phyloP scores from a whole-genome alignment of 176 grass and related monocot species.

The Avena insularis region DNA sequence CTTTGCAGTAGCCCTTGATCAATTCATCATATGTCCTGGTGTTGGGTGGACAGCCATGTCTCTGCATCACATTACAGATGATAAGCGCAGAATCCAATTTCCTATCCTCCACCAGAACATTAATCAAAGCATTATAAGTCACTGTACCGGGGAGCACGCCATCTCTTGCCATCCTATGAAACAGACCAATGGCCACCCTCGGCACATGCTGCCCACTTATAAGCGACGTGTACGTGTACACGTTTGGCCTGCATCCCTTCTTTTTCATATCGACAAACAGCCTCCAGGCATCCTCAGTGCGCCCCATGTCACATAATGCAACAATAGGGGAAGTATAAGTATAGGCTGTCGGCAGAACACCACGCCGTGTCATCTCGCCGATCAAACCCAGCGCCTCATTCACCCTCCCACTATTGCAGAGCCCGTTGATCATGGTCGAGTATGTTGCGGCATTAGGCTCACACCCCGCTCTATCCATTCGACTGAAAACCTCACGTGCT shows the following conservation, averaged over 20 bases:
- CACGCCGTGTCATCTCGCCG: slow-evolving; percentile 48
- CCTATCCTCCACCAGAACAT: slow-evolving; percentile 51
- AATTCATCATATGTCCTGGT: slow-evolving; percentile 55
- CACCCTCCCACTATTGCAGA: slow-evolving; percentile 41
- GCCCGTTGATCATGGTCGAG: slow-evolving; percentile 48
- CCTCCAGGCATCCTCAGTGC: slow-evolving; percentile 52
- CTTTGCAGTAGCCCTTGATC: slow-evolving; percentile 61
- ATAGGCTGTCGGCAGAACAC: slow-evolving; percentile 42
- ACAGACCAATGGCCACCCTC: slow-evolving; percentile 61
- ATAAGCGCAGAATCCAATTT: slow-evolving; percentile 41
- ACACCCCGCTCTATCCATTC: slow-evolving; percentile 48
- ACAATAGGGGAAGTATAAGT: slow-evolving; percentile 50
- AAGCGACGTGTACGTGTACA: slow-evolving; percentile 56
- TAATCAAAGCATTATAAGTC: slow-evolving; percentile 61
- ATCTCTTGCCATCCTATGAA: slow-evolving; percentile 66
- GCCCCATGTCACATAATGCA: slow-evolving; percentile 41
- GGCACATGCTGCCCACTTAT: slow-evolving; percentile 55
- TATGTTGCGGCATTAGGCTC: slow-evolving; percentile 56
- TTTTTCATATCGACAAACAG: slow-evolving; percentile 55
- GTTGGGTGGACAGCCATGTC: slow-evolving; percentile 46
- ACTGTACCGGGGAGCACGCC: slow-evolving; percentile 48
- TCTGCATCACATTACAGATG: slow-evolving; percentile 61
- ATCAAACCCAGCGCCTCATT: slow-evolving; percentile 54
- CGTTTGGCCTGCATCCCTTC: slow-evolving; percentile 50
- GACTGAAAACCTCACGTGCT: slow-evolving; percentile 49